Base-by-base conservation (phyloP, 306 rosid genomes). In the Trichosanthes cucumerina region DNA sequence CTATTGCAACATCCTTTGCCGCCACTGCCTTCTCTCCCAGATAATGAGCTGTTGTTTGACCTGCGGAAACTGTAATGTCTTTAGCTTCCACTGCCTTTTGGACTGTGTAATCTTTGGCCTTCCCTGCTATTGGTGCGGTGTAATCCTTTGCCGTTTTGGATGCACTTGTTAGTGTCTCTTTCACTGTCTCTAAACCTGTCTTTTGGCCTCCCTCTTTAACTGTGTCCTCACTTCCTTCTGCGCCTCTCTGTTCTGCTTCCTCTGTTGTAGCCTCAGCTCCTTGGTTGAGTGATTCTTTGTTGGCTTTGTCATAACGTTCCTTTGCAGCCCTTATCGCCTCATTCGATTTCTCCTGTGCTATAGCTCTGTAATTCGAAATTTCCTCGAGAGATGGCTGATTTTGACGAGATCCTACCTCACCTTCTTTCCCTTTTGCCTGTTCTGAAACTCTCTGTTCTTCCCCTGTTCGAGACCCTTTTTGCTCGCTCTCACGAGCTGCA, bases 11-110 rank as follows among this genome's bases (percentile, higher is more conserved):
- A 36, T 85, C 91, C 52, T 89, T 87, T 0, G 89, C 87, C 15
- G 58, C 82, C 36, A 4, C 87, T 0, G 88, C 88, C 57, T 85
- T 88, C 76, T 88, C 89, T 16, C 82, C 91, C 0, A 84, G 82
- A 34, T 80, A 81, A 16, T 82, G 81, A 1, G 59, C 79, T 7
- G 91, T 79, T n/a, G 81, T 80, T 64, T 79, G 84, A 0, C 88
- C 78, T 0, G 85, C 88, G 0, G 76, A 41, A 41, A 82, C 83
- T 3, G 87, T 82, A 59, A 36, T 65, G 11, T 79, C 89, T 34
- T 83, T 80, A 3, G 81, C 79, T 23, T 26, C 78, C 7, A 58
- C 79, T 1, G 86, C 87, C 0, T 80, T 86, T 18, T 84, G 86
- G 1, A 81, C 21, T 0, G 90, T 84, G 78, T 57, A 84, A 23